Percentiles rank a stretch among this genome's conserved stretches.
Evolutionary conservation across 1,284 basidiomycete genomes (phyloP).

Genomic region (Boletus semigastroideus): DNA sequence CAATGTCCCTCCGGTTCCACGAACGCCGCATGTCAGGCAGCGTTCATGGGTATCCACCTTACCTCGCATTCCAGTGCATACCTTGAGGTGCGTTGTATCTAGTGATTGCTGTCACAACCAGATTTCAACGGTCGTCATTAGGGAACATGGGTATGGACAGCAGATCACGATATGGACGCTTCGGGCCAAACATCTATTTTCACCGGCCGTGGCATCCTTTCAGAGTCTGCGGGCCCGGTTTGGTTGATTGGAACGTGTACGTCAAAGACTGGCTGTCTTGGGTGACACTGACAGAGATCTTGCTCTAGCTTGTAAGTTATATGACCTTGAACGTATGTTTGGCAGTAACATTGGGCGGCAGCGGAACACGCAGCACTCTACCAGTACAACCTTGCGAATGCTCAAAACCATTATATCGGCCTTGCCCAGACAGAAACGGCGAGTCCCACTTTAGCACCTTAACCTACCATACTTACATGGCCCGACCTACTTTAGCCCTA

Average conservation of each 20-base stretch:
- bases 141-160: constrained; percentile 58
- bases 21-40: constrained; percentile 41
- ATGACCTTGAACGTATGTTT: neutral
- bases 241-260: constrained; percentile 48
- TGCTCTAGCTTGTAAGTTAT: constrained; percentile 26
- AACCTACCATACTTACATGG: neutral
- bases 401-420: constrained; percentile 69
- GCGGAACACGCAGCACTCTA: constrained; percentile 65
- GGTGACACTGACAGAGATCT: neutral
- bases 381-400: constrained; percentile 64
- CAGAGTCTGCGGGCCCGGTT: constrained; percentile 50
- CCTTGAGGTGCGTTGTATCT: constrained; percentile 37
- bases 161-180: constrained; percentile 51
- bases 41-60: constrained; percentile 54
- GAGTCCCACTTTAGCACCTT: neutral
- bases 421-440: constrained; percentile 73
- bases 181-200: constrained; percentile 42
- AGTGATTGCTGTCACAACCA: neutral
- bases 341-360: constrained; percentile 27
- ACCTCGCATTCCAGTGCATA: constrained; percentile 50
- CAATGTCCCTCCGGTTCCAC: constrained; percentile 37
- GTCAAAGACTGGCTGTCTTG: constrained; percentile 2
- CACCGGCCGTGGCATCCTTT: constrained; percentile 54
- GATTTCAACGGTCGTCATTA: constrained; percentile 13
- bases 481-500: constrained; percentile 44